Percentiles rank a stretch among this genome's conserved stretches.
phyloP scores from a whole-genome alignment of 257 asterid genomes.

The Coffea eugenioides region DNA sequence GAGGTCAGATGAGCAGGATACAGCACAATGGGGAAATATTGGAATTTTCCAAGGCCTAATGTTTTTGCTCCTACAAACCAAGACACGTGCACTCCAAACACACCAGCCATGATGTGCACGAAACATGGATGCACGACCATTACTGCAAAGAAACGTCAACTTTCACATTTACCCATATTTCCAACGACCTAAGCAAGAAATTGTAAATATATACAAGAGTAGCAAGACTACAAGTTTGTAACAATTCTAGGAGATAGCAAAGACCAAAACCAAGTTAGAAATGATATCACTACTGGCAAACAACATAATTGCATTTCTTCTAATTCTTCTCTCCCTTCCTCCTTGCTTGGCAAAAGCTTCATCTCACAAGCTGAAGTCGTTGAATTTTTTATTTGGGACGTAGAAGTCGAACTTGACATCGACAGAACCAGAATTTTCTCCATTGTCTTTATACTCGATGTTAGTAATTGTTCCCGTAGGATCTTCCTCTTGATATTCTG shows the following conservation, averaged over 20 bases:
- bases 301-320: slow-evolving; percentile 4
- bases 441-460: slow-evolving; percentile 75
- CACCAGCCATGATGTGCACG: neutral
- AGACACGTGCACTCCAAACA: neutral
- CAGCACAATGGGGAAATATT: neutral
- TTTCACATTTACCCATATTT: neutral
- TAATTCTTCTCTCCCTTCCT: neutral
- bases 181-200: slow-evolving; percentile 12
- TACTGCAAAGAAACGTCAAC: neutral
- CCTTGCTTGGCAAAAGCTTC: neutral
- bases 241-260: neutral
- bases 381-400: slow-evolving; percentile 57
- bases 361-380: slow-evolving; percentile 28
- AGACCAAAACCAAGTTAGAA: neutral
- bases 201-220: slow-evolving; percentile 3
- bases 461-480: slow-evolving; percentile 72
- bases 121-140: neutral
- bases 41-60: neutral
- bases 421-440: slow-evolving; percentile 78
- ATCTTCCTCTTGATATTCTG: slow-evolving; percentile 74
- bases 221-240: slow-evolving; percentile 7
- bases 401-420: slow-evolving; percentile 94
- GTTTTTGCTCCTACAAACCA: neutral
- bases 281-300: slow-evolving; percentile 4
- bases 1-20: neutral